Evolutionary conservation across 371 early-diverging fungal genomes (phyloP).

Genomic region (Parasitella parasitica): DNA sequence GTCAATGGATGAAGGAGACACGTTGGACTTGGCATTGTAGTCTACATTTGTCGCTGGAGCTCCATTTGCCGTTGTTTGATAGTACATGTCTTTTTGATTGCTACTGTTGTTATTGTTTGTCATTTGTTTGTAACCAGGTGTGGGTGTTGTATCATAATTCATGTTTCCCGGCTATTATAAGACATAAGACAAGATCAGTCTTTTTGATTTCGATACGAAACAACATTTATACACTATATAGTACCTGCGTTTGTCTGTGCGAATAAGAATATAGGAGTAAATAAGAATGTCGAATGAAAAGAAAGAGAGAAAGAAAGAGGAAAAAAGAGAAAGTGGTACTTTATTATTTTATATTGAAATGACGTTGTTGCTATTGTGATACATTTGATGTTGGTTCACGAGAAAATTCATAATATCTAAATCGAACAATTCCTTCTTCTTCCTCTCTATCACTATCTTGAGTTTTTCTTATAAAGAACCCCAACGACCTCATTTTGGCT

Average conservation of each 20-base stretch:
- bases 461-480: constrained; percentile 14
- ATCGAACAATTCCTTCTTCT: constrained; percentile 41
- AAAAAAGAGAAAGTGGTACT: background rate
- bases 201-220: background rate
- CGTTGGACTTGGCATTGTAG: background rate
- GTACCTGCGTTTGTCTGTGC: constrained; percentile 23
- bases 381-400: constrained; percentile 2
- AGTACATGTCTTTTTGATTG: constrained; percentile 2
- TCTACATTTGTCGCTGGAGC: background rate
- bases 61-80: too few relatives aligned
- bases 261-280: constrained; percentile 8
- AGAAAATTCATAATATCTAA: constrained; percentile 38
- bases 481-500: constrained; percentile 28
- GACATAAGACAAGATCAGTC: background rate
- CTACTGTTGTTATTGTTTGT: background rate
- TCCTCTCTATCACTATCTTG: constrained; percentile 34
- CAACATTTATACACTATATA: background rate
- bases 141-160: constrained; percentile 20
- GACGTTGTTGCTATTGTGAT: constrained; percentile 10
- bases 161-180: constrained; percentile 3
- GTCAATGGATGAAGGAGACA: background rate
- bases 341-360: constrained; percentile 6
- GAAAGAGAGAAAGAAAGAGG: background rate
- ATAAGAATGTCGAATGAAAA: background rate
- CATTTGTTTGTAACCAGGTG: constrained; percentile 3